Percentiles rank a stretch among this genome's conserved stretches.
Conservation (phyloP, 495 filamentous ascomycete species). For the Penicillium tannophilum region DNA sequence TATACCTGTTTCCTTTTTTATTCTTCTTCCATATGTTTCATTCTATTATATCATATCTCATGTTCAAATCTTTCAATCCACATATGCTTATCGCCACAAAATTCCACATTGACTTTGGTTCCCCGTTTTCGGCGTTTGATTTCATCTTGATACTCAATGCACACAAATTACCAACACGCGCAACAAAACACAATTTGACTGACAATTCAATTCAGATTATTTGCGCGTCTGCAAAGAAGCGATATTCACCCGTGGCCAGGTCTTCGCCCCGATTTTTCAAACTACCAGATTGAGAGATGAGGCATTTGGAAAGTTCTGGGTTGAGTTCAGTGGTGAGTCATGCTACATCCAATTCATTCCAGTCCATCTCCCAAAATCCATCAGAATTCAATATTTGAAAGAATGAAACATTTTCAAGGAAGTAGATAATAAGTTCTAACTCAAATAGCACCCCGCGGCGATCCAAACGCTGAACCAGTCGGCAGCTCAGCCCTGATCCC, state of each 20-base stretch:
- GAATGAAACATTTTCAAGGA: background rate
- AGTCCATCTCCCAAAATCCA: background rate
- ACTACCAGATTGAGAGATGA: slow-evolving; percentile 39
- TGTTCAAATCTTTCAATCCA: background rate
- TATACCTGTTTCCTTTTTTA: background rate
- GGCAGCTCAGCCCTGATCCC: slow-evolving; percentile 43
- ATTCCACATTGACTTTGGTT: background rate
- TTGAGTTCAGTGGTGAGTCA: slow-evolving; percentile 39
- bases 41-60: background rate
- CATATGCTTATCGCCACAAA: background rate
- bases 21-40: background rate
- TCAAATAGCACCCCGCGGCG: background rate
- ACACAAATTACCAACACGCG: background rate
- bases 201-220: slow-evolving; percentile 30
- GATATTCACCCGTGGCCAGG: slow-evolving; percentile 36
- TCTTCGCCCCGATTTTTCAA: slow-evolving; percentile 42
- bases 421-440: background rate
- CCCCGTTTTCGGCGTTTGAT: slow-evolving; percentile 1
- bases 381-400: background rate
- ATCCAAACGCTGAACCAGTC: slow-evolving; percentile 3
- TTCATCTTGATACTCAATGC: background rate
- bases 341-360: background rate
- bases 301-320: slow-evolving; percentile 48
- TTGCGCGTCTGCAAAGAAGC: slow-evolving; percentile 34
- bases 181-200: background rate